Evolutionary conservation across 208 protist species (phyloP).

Genomic region (Perkinsela sp.): DNA sequence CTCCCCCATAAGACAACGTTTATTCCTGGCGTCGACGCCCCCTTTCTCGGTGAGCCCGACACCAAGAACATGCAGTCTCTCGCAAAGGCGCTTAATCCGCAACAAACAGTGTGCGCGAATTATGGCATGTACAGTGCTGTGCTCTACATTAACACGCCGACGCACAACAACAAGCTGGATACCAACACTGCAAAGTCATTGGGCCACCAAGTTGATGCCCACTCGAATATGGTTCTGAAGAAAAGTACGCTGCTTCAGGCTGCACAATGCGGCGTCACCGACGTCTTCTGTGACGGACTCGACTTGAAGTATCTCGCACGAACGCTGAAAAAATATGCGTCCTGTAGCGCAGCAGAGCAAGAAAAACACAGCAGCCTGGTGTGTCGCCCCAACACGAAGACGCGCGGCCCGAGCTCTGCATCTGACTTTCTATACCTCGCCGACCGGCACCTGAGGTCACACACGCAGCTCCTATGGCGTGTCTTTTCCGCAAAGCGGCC

Average conservation of each 20-base stretch:
- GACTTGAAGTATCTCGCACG: conserved; percentile 20
- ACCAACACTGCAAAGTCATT: conserved; percentile 26
- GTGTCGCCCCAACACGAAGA: conserved; percentile 1
- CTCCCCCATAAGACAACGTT: not conserved
- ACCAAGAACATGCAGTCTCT: conserved; percentile 63
- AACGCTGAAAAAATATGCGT: not conserved
- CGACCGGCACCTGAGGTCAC: conserved; percentile 29
- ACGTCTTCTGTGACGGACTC: conserved; percentile 50
- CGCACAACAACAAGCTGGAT: conserved; percentile 30
- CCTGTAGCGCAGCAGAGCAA: not conserved
- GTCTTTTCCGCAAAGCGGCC: conserved; percentile 34
- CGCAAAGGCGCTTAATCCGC: conserved; percentile 29
- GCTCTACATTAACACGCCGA: conserved; percentile 52
- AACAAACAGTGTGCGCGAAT: conserved; percentile 19
- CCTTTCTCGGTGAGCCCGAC: conserved; percentile 48
- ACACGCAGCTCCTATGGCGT: conserved; percentile 40
- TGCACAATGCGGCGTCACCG: conserved; percentile 50
- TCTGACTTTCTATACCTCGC: conserved; percentile 5
- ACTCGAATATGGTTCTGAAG: conserved; percentile 48
- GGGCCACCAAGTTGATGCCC: conserved; percentile 20
- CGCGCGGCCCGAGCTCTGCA: not conserved
- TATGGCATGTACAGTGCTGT: conserved; percentile 53
- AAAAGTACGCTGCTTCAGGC: conserved; percentile 52
- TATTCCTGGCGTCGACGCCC: conserved; percentile 46
- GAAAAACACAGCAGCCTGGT: not conserved